Evolutionary conservation across 441 rosid genomes (phyloP).

Genomic region (Euphorbia celastroides): DNA sequence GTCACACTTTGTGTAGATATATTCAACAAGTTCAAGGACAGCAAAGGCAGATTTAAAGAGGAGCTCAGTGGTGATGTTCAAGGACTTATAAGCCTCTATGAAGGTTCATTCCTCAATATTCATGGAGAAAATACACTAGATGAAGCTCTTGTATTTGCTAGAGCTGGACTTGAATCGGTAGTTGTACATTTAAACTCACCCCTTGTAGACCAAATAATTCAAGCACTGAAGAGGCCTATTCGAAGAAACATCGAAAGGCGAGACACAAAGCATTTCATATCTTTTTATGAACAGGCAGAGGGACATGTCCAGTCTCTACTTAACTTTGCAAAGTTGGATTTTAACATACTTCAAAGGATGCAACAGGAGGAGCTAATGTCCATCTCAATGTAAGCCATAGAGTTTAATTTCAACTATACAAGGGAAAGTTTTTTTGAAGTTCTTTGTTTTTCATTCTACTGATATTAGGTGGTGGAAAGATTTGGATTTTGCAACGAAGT

Average conservation of each 20-base stretch:
- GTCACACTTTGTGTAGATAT: not conserved
- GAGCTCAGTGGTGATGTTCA: not conserved
- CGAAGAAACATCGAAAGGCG: slow-evolving; percentile 20
- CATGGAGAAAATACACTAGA: slow-evolving; percentile 29
- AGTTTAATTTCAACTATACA: too few relatives aligned
- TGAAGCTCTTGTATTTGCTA: slow-evolving; percentile 24
- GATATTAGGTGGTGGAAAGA: slow-evolving; percentile 18
- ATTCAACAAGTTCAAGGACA: slow-evolving; percentile 26
- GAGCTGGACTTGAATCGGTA: slow-evolving; percentile 13
- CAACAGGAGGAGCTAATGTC: slow-evolving; percentile 22
- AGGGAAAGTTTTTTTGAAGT: too few relatives aligned
- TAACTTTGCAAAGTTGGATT: slow-evolving; percentile 27
- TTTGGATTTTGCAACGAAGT: slow-evolving; percentile 8
- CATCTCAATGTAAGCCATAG: slow-evolving; percentile 20
- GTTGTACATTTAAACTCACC: not conserved
- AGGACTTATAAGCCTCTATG: slow-evolving; percentile 35
- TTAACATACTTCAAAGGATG: slow-evolving; percentile 19
- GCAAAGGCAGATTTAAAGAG: slow-evolving; percentile 21
- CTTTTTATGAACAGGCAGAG: slow-evolving; percentile 13
- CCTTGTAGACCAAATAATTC: slow-evolving; percentile 14
- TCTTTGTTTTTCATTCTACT: too few relatives aligned
- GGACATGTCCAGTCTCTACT: slow-evolving; percentile 11
- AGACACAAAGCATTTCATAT: slow-evolving; percentile 21
- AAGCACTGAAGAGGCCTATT: slow-evolving; percentile 23
- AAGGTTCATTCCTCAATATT: slow-evolving; percentile 27